Evolutionary conservation across 495 filamentous ascomycete species (phyloP), one percentile per base, ranked within the genome.

Genomic region (Extremus antarcticus): DNA sequence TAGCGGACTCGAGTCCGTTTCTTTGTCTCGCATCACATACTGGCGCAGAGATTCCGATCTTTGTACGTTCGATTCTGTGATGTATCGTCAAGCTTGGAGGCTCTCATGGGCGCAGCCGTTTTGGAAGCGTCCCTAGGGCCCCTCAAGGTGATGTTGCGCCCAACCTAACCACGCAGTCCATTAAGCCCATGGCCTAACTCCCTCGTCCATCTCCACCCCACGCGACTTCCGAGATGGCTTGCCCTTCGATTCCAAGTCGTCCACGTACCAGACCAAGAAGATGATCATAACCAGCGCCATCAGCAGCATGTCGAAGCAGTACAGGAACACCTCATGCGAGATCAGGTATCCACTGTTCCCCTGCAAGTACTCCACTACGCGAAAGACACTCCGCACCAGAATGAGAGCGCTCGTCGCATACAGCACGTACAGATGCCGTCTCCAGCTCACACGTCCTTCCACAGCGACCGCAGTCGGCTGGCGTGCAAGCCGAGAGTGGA

Each of bases 341-440:
- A 83, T 62, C 24, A 79, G 25, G 55, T 67, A 73, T 11, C 51
- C 51, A 7, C 79, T 79, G 35, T 74, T 64, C 0, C 84, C 82
- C 63, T 78, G 68, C 0, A 75, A 21, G 53, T 81, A 88, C 68
- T 87, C 85, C 13, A 82, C 67, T 19, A 82, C 70, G 22, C 84
- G 73, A 59, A 85, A 78, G 7, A 86, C 54, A 8, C 73, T 78
- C 4, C 85, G 75, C 1, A 85, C 59, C 50, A 87, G 57, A 54
- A 88, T 85, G 9, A 86, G 65, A 0, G 60, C 63, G 50, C 73
- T 77, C 4, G 70, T 70, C 3, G 32, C 51, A 62, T 84, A 86
- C 2, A 85, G 72, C 29, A 76, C 66, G 20, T 65, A 48, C 47
- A 85, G 63, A 49, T 78, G 70, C 24, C 68, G 69, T 54, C 65